These are phyloP conservation scores for Xylaria grammica DNA, from an alignment of 495 filamentous ascomycete genomes.

Conservation along the genomic window DNA sequence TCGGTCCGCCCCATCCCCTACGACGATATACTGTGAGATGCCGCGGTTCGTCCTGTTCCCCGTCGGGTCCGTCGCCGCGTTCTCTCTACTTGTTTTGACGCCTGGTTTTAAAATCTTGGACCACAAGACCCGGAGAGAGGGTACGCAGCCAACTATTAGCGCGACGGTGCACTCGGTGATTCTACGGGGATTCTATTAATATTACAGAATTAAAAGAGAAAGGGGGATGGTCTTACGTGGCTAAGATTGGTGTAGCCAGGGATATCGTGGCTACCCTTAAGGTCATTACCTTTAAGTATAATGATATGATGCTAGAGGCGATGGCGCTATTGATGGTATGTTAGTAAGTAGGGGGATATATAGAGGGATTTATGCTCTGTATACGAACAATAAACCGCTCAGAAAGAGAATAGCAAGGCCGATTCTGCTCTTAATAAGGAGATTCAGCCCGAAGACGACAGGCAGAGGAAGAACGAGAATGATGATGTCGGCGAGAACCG, in stretches of 20 bases:
- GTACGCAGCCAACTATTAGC: conserved; percentile 19
- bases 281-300: conserved; percentile 14
- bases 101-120: conserved; percentile 17
- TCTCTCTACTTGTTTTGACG: neutral
- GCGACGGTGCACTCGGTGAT: conserved; percentile 15
- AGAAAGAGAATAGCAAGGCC: conserved; percentile 38
- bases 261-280: neutral
- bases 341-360: neutral
- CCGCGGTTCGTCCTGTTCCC: neutral
- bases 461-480: conserved; percentile 47
- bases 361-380: conserved; percentile 64
- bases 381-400: conserved; percentile 64
- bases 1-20: neutral
- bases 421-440: conserved; percentile 38
- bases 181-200: neutral
- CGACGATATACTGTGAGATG: conserved; percentile 8
- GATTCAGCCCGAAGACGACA: conserved; percentile 40
- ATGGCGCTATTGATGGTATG: conserved; percentile 11
- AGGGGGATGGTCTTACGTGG: conserved; percentile 6
- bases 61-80: conserved; percentile 5
- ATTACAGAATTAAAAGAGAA: neutral
- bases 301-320: conserved; percentile 13
- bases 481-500: conserved; percentile 41
- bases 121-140: conserved; percentile 18
- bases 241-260: conserved; percentile 17